Conservation (phyloP, 2,329 filamentous ascomycete genomes). For the Stemphylium lycopersici region DNA sequence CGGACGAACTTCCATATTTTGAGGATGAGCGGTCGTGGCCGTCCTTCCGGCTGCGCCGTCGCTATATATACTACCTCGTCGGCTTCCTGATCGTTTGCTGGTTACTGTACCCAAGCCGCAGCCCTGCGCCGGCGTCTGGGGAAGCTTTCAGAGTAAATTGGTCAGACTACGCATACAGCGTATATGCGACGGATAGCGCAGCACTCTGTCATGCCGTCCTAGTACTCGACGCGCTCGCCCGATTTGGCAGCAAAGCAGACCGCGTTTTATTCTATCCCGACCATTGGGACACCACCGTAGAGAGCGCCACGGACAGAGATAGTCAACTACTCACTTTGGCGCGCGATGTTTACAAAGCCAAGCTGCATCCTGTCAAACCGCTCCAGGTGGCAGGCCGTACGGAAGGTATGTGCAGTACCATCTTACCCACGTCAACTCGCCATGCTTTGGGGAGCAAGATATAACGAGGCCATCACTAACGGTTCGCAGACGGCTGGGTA, state of each 20-base stretch:
- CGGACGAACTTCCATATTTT: constrained; percentile 44
- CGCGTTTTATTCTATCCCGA: constrained; percentile 54
- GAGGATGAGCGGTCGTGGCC: constrained; percentile 19
- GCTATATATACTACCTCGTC: constrained; percentile 35
- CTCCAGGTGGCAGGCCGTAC: constrained; percentile 44
- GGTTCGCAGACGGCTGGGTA: constrained; percentile 45
- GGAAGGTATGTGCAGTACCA: constrained; percentile 33
- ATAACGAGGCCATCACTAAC: constrained; percentile 21
- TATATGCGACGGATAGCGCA: constrained; percentile 52
- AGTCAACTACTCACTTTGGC: constrained; percentile 58
- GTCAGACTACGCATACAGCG: constrained; percentile 51
- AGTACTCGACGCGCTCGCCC: constrained; percentile 52
- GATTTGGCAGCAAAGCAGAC: constrained; percentile 53
- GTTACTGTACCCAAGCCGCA: constrained; percentile 30
- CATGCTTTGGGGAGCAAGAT: constrained; percentile 11
- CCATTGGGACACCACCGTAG: constrained; percentile 45
- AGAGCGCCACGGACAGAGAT: constrained; percentile 41
- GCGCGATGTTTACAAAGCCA: constrained; percentile 56
- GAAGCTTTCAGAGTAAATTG: constrained; percentile 40
- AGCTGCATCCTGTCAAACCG: constrained; percentile 56
- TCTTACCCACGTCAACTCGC: constrained; percentile 3
- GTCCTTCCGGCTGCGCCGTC: constrained; percentile 35
- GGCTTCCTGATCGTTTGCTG: constrained; percentile 39
- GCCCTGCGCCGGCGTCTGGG: constrained; percentile 7
- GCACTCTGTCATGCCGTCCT: constrained; percentile 54